Base-by-base conservation (phyloP, 345 rosid genomes). In the Heritiera littoralis region DNA sequence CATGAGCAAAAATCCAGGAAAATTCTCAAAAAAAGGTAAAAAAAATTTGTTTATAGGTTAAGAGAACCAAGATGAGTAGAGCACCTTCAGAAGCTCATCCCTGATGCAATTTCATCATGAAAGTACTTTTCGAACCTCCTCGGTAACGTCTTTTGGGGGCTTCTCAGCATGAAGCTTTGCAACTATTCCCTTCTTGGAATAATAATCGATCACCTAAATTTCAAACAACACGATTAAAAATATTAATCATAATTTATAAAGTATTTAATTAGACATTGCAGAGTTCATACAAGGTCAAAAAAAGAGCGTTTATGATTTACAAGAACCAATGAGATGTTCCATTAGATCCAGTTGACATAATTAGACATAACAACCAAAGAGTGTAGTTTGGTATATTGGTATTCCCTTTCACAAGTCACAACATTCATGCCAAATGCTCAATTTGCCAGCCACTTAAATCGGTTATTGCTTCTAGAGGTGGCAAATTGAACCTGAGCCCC, bases 151-250 rank as follows among this genome's bases (percentile, higher is more conserved):
- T 81, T 88, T 82, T 0, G 93, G 97, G 23, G 94, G 81, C 84
- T 95, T 95, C 87, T 90, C 97, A 0, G 98, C 99, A 28, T 81
- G 95, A 79, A 95, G 90, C 66, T 93, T 83, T 40, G 88, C 95
- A 49, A 92, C 85, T 75, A 81, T 75, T 20, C 97, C 88, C 86
- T 89, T 93, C 80, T 92, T 88, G 55, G 87, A 86, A 38, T 95
- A 95, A 80, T 95, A 93, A 58, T 87, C 91, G 74, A 93, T 89
- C 10, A 95, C 97, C 99, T 93, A 85, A 82, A 80, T 74, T 82
- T 78, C 67, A 46, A 79, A 71, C 9, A 14, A 52, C 14, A 43
- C 11, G 28, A 23, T 45, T 18, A 63, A n/a, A 2, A 63, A 65
- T 12, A 7, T 74, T 18, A 14, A 40, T 41, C 2, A 5, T 40